Evolutionary conservation across 192 early-diverging fungal genomes (phyloP).

Genomic region (Umbelopsis vinacea): DNA sequence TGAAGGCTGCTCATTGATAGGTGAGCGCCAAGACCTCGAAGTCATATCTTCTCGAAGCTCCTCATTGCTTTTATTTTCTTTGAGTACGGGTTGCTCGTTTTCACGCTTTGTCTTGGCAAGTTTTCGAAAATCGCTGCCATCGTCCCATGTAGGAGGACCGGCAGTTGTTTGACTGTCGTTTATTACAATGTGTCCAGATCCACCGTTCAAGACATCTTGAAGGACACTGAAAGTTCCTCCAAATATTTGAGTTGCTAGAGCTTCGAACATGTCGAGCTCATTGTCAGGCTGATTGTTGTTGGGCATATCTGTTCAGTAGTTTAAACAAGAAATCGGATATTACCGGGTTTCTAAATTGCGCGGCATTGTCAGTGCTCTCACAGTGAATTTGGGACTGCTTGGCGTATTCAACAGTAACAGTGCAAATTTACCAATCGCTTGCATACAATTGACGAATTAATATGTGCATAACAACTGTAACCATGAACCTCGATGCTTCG

Average conservation of each 20-base stretch:
- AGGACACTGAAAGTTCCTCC: constrained; percentile 6
- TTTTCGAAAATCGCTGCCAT: constrained; percentile 12
- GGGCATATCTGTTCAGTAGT: not conserved
- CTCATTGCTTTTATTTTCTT: not conserved
- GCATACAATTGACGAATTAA: too few relatives aligned
- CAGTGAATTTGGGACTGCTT: too few relatives aligned
- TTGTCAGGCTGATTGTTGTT: constrained; percentile 6
- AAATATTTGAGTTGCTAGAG: constrained; percentile 3
- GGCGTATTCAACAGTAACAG: too few relatives aligned
- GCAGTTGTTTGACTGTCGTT: not conserved
- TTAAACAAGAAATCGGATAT: not conserved
- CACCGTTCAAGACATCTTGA: not conserved
- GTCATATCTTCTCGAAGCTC: not conserved
- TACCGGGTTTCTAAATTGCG: not conserved
- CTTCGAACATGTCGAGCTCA: constrained; percentile 16
- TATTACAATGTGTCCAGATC: not conserved
- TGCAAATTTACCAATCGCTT: too few relatives aligned
- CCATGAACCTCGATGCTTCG: too few relatives aligned
- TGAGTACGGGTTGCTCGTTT: not conserved
- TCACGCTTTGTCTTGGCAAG: not conserved
- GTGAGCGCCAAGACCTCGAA: not conserved
- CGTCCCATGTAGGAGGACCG: constrained; percentile 8
- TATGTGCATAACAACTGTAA: too few relatives aligned
- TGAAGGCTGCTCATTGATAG: not conserved
- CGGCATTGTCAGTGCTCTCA: too few relatives aligned